Evolutionary conservation across 192 early-diverging fungal genomes (phyloP), one percentile per base, ranked within the genome.

Genomic region (Powellomyces hirtus): DNA sequence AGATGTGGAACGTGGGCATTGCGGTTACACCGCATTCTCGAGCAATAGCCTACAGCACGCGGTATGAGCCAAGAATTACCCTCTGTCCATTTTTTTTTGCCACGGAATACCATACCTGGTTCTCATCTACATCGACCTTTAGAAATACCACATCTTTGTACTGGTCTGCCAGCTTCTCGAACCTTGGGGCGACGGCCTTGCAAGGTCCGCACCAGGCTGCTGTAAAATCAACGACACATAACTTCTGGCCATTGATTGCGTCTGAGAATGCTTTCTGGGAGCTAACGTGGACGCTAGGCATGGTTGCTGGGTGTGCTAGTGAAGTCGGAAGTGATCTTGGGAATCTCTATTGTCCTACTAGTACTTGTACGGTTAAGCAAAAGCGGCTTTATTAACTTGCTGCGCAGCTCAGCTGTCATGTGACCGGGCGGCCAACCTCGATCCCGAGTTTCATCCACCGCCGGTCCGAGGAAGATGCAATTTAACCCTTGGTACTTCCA

Each of bases 201-300:
- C 92, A 95, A 44, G 94, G 90, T 26, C 90, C 91, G 78, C 94
- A 96, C 94, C 94, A 94, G 63, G 71, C 78, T 51, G 90, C 93
- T 51, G 79, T 78, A 78, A 89, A 94, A 70, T 94, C 90, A 38
- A 94, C 86, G 40, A 89, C 85, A 62, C 82, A 85, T 77, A 70
- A 60, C 33, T 65, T 78, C 45, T 30, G 31, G 26, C 42, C 57
- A 14, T 37, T 40, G 29, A 85, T 81, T 49, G 72, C 53, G 36
- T 79, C 76, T 26, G 70, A 65, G 75, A 78, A 84, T 36, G 77
- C 73, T 1, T 42, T 38, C 1, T 73, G 46, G 73, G 73, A 71
- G 14, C 38, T 38, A 49, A 79, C 70, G 64, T 75, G 62, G 27
- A 64, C 71, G 68, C 46, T 38, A 44, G 69, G 72, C 77, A 79